Evolutionary conservation across 2,329 filamentous ascomycete species (phyloP), one percentile per base, ranked within the genome.

Genomic region (Epichloe baconii): DNA sequence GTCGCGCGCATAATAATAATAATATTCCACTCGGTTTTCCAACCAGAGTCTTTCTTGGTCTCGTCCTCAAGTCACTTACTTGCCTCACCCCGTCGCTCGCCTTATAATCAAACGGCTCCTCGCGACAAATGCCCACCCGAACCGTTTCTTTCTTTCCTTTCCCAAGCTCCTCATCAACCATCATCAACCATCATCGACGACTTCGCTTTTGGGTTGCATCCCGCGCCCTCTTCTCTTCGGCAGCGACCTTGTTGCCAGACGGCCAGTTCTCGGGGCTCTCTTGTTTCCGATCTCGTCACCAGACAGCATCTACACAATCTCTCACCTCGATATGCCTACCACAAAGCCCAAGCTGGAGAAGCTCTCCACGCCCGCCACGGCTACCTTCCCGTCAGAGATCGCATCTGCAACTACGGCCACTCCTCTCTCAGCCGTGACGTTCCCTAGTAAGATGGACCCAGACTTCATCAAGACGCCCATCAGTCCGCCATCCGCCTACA

Each of bases 401-500:
- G 74, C 76, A 53, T 82, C 82, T 59, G 75, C 80, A 52, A 80
- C 80, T 56, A 79, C 83, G 45, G 79, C 77, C 57, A 90, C 83
- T 57, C 86, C 86, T 47, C 75, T 86, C 62, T 82, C 65, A 54
- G 73, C 67, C 52, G 62, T 67, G 52, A 68, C 63, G 35, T 68
- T 67, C 53, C 58, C 62, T 42, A 66, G 63, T 56, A 69, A 68
- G 55, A 67, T 70, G 8, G 71, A 69, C 36, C 64, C 71, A 7
- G 72, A 73, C 52, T 75, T 78, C 59, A 79, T 90, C 73, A 91
- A 90, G 70, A 96, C 90, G 4, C 90, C 90, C 47, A 95, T 97
- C 66, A 94, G 86, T 48, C 91, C 91, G 49, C 91, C 91, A 3
- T 75, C 79, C 21, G 90, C 91, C 52, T 97, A 97, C 65, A 85